Base-by-base conservation (phyloP, 2,329 filamentous ascomycete species). In the Lecanicillium sp. region DNA sequence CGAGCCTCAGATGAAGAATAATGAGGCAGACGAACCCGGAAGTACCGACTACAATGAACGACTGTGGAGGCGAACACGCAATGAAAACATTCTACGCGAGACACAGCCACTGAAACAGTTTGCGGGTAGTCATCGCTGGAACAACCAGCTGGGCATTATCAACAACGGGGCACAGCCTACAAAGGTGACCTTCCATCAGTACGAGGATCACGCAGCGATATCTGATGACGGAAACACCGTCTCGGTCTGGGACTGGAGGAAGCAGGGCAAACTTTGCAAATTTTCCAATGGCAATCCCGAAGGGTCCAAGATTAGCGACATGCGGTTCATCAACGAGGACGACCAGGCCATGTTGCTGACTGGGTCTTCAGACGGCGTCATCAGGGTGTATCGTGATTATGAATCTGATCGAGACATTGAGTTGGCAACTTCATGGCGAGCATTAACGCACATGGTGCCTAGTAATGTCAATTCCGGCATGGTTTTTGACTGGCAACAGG, bases 401-500 rank as follows among this genome's bases (percentile, higher is more conserved):
- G 88, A 95, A 50, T 79, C 77, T 16, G 73, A 81, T 33, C 73
- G 73, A 45, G 73, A 80, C 37, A 81, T 92, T 19, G 85, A 94
- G 62, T 75, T 98, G 20, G 88, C 94, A 3, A 88, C 90, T 1
- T 78, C 87, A 14, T 96, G 94, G 78, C 80, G 92, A 33, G 92
- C 92, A 4, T 65, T 98, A 43, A 94, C 87, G 11, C 87, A 98
- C 61, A 83, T 96, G 56, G 84, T 96, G 5, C 87, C 89, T 4
- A 94, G 86, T 58, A 95, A 90, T 52, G 83, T 89, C 53, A 94
- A 95, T 58, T 89, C 89, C 2, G 92, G 92, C 16, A 83, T 98
- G 63, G 90, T 96, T 18, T 94, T 96, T 56, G 90, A 98, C 59
- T 98, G 92, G 92, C 90, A 96, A 58, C 92, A 98, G 63, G 89